A percentile compares a stretch with the other conserved stretches of the same genome.
phyloP scores from a whole-genome alignment of 805 yeast genomes.

The Peterozyma toletana region DNA sequence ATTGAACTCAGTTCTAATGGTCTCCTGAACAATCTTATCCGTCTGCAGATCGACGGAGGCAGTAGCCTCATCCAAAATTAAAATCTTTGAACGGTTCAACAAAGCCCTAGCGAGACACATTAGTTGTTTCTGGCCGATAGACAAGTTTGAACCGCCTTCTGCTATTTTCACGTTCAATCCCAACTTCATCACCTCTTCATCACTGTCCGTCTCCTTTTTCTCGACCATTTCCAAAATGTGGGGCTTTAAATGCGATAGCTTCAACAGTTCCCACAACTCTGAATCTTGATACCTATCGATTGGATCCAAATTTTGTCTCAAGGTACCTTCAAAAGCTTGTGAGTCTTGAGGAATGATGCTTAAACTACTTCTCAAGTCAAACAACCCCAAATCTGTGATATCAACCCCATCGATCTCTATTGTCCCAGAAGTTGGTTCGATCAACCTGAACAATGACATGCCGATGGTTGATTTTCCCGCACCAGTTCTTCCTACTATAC shows the following conservation, averaged over 20 bases:
- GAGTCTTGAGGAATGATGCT: slow-evolving; percentile 54
- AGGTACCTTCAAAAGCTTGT: slow-evolving; percentile 45
- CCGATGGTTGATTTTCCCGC: slow-evolving; percentile 53
- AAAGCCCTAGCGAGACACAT: slow-evolving; percentile 70
- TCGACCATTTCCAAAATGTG: slow-evolving; percentile 34
- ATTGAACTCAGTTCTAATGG: slow-evolving; percentile 57
- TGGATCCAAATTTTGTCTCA: slow-evolving; percentile 48
- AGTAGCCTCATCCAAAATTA: slow-evolving; percentile 67
- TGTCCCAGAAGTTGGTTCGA: slow-evolving; percentile 40
- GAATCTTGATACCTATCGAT: slow-evolving; percentile 34
- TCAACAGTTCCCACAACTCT: slow-evolving; percentile 39
- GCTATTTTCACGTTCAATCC: slow-evolving; percentile 45
- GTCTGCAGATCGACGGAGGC: slow-evolving; percentile 78
- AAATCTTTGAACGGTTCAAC: slow-evolving; percentile 54
- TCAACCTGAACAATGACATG: slow-evolving; percentile 41
- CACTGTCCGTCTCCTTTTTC: slow-evolving; percentile 14
- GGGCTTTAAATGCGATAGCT: slow-evolving; percentile 43
- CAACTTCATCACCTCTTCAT: slow-evolving; percentile 19
- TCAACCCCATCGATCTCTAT: slow-evolving; percentile 42
- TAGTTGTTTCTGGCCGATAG: slow-evolving; percentile 71
- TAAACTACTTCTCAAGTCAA: slow-evolving; percentile 39
- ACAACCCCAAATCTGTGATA: slow-evolving; percentile 36
- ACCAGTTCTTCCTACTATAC: slow-evolving; percentile 61
- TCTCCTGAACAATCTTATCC: slow-evolving; percentile 61
- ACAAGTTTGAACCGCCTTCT: slow-evolving; percentile 71